Evolutionary conservation across 371 early-diverging fungal genomes (phyloP).

Genomic region (Rhizomucor pusillus): DNA sequence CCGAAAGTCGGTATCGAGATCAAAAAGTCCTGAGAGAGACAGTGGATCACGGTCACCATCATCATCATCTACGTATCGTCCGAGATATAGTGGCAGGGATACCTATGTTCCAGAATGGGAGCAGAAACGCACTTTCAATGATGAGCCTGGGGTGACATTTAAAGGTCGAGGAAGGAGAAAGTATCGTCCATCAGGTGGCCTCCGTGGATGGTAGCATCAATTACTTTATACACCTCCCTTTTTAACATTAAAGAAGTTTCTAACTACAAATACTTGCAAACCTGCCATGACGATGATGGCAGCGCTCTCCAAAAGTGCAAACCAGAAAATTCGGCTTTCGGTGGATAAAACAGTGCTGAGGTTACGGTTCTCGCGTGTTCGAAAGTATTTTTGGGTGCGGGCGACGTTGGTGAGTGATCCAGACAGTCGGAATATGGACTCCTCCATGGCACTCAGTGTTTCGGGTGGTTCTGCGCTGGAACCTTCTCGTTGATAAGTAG

Average conservation of each 20-base stretch:
- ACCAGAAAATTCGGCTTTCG: constrained; percentile 85
- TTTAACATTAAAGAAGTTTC: constrained; percentile 63
- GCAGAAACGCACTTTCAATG: constrained; percentile 21
- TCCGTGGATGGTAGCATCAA: too few relatives aligned
- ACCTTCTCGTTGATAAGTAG: constrained; percentile 15
- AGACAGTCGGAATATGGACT: constrained; percentile 52
- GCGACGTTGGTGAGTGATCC: constrained; percentile 59
- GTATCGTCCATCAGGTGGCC: too few relatives aligned
- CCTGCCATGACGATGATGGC: constrained; percentile 79
- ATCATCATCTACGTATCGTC: not conserved
- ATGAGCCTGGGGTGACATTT: constrained; percentile 35
- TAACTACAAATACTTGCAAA: constrained; percentile 84
- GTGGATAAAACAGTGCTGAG: constrained; percentile 82
- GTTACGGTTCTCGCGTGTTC: constrained; percentile 87
- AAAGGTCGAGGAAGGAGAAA: constrained; percentile 47
- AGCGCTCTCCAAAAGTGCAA: constrained; percentile 70
- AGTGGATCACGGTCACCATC: not conserved
- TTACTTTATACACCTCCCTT: constrained; percentile 16
- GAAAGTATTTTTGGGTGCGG: constrained; percentile 81
- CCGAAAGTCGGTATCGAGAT: not conserved
- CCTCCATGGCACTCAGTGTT: constrained; percentile 66
- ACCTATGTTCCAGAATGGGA: constrained; percentile 41
- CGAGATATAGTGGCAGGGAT: constrained; percentile 9
- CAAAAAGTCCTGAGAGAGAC: not conserved
- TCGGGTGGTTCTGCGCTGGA: constrained; percentile 38